Conservation (phyloP, 345 rosid genomes). For the Ailanthus altissimus region DNA sequence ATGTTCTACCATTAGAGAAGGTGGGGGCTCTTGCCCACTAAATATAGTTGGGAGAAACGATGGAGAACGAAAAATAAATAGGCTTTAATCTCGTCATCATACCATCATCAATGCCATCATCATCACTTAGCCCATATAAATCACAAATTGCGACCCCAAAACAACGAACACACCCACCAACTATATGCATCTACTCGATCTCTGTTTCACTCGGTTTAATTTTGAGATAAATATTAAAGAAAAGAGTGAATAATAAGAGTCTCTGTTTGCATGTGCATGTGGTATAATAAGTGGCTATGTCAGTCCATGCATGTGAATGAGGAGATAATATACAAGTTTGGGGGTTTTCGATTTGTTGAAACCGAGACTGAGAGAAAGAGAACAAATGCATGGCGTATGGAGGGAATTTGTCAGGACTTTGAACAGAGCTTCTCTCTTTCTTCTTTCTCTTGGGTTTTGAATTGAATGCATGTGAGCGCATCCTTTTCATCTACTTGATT, state of each 20-base stretch:
- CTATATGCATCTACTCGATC: neutral
- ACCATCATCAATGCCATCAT: slow-evolving; percentile 50
- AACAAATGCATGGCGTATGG: slow-evolving; percentile 39
- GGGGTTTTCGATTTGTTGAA: slow-evolving; percentile 21
- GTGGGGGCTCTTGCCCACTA: slow-evolving; percentile 30
- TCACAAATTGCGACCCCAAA: neutral
- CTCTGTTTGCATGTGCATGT: slow-evolving; percentile 47
- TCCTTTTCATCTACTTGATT: slow-evolving; percentile 19
- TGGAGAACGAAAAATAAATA: neutral
- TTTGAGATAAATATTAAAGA: neutral
- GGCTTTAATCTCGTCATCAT: slow-evolving; percentile 45
- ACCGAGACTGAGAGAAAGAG: slow-evolving; percentile 17
- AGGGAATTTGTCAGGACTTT: slow-evolving; percentile 42
- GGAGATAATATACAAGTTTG: slow-evolving; percentile 13
- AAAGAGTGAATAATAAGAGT: neutral
- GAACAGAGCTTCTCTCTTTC: slow-evolving; percentile 15
- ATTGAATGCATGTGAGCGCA: slow-evolving; percentile 30
- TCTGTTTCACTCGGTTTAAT: neutral
- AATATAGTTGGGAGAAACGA: slow-evolving; percentile 11
- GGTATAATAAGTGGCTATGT: slow-evolving; percentile 49
- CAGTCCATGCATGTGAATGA: slow-evolving; percentile 55
- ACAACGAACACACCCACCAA: neutral
- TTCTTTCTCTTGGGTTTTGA: slow-evolving; percentile 26
- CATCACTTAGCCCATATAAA: slow-evolving; percentile 13
- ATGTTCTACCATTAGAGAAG: slow-evolving; percentile 30